Conservation (phyloP, 257 asterid species). For the Nicotiana tabacum region DNA sequence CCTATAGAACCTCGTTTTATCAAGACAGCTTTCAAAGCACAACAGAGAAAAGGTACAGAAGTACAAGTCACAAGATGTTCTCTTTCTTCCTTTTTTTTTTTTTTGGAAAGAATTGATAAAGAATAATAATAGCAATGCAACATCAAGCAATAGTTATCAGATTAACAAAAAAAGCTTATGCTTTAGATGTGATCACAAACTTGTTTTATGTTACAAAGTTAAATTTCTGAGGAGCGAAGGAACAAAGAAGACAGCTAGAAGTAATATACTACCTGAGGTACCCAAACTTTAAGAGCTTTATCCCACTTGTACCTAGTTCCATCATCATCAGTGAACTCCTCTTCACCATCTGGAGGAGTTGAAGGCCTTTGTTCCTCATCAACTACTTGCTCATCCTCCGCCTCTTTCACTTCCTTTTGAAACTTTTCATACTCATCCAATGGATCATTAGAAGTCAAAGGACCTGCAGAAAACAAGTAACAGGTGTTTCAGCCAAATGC, state of each 20-base stretch:
- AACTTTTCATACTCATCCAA: constrained; percentile 90
- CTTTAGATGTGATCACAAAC: not conserved
- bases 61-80: not conserved
- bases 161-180: not conserved
- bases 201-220: not conserved
- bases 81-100: not conserved
- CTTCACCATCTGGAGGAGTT: constrained; percentile 94
- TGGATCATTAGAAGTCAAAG: constrained; percentile 40
- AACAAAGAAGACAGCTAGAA: constrained; percentile 8
- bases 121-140: not conserved
- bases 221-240: not conserved
- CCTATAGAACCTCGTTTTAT: constrained; percentile 33
- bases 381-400: constrained; percentile 36
- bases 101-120: not conserved
- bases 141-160: constrained; percentile 1
- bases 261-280: constrained; percentile 67
- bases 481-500: constrained; percentile 7
- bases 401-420: constrained; percentile 77
- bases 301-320: constrained; percentile 95
- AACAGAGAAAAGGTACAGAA: not conserved
- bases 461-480: constrained; percentile 28
- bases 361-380: constrained; percentile 72
- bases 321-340: constrained; percentile 93
- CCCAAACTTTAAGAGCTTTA: constrained; percentile 71
- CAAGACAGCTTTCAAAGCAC: constrained; percentile 16